Evolutionary conservation across 441 rosid species (phyloP).

Genomic region (Pelargonium australe): DNA sequence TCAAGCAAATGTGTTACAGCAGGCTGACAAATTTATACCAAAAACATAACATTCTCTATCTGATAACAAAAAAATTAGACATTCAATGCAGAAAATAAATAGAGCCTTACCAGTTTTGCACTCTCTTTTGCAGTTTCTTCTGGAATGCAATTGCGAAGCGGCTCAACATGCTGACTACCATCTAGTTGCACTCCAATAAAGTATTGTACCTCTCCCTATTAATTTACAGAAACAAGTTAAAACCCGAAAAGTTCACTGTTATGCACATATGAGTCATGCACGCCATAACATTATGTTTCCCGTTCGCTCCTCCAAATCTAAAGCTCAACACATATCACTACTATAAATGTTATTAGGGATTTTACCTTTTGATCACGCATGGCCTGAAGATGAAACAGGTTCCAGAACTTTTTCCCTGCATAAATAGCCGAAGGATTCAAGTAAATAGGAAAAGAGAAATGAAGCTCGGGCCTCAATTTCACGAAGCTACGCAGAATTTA

Average conservation of each 20-base stretch:
- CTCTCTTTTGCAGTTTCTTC: conserved; percentile 59
- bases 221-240: conserved; percentile 10
- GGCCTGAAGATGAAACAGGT: conserved; percentile 94
- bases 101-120: conserved; percentile 54
- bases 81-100: neutral
- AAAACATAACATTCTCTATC: neutral
- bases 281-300: neutral
- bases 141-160: conserved; percentile 60
- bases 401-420: conserved; percentile 97
- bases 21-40: neutral
- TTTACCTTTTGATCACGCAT: conserved; percentile 99
- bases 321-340: neutral
- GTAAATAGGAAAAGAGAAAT: neutral
- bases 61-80: neutral
- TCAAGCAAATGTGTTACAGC: neutral
- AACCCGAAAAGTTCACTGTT: neutral
- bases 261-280: neutral
- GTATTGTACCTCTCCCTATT: conserved; percentile 95
- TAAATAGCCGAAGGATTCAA: conserved; percentile 9
- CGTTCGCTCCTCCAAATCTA: neutral
- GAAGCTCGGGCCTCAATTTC: neutral
- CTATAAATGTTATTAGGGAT: neutral
- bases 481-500: neutral
- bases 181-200: conserved; percentile 96
- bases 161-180: conserved; percentile 91